phyloP scores from a whole-genome alignment of 2,329 filamentous ascomycete genomes.

The Talaromyces islandicus region DNA sequence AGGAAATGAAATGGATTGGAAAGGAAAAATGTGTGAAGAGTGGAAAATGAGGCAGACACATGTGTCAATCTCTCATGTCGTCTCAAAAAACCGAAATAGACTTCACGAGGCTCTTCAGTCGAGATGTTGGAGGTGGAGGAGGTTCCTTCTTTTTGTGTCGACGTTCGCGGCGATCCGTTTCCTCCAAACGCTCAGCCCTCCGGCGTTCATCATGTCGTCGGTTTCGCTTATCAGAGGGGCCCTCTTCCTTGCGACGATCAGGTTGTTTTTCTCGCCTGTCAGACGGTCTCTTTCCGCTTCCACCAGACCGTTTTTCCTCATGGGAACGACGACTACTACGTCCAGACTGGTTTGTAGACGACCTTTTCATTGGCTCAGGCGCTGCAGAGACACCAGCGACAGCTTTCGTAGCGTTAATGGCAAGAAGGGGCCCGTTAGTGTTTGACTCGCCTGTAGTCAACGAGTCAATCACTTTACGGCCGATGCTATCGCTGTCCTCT shows the following conservation, averaged over 20 bases:
- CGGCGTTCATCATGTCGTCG: conserved; percentile 10
- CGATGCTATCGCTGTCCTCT: conserved; percentile 7
- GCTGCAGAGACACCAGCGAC: conserved; percentile 18
- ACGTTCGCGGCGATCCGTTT: conserved; percentile 4
- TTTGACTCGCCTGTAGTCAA: conserved; percentile 37
- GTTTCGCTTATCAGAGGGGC: conserved; percentile 4
- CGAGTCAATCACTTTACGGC: conserved; percentile 27
- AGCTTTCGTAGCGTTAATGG: conserved; percentile 29
- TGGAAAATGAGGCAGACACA: neutral
- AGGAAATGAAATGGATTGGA: neutral
- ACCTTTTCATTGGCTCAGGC: conserved; percentile 10
- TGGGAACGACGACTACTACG: conserved; percentile 19
- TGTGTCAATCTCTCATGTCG: no score
- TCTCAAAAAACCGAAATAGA: conserved; percentile 12
- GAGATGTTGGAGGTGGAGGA: conserved; percentile 6
- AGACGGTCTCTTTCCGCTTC: conserved; percentile 8
- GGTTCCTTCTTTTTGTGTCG: conserved; percentile 3
- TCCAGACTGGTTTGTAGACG: conserved; percentile 24
- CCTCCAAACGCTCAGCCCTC: conserved; percentile 4
- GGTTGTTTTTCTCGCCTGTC: conserved; percentile 11
- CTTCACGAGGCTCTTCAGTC: conserved; percentile 10
- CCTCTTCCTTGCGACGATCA: conserved; percentile 10
- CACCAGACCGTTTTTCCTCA: conserved; percentile 11
- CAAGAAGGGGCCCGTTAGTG: conserved; percentile 32
- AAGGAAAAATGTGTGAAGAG: neutral